A percentile compares a stretch with the other conserved stretches of the same genome.
Evolutionary conservation across 176 grass and related monocot genomes (phyloP).

Genomic region (Bolboschoenus planiculmis): DNA sequence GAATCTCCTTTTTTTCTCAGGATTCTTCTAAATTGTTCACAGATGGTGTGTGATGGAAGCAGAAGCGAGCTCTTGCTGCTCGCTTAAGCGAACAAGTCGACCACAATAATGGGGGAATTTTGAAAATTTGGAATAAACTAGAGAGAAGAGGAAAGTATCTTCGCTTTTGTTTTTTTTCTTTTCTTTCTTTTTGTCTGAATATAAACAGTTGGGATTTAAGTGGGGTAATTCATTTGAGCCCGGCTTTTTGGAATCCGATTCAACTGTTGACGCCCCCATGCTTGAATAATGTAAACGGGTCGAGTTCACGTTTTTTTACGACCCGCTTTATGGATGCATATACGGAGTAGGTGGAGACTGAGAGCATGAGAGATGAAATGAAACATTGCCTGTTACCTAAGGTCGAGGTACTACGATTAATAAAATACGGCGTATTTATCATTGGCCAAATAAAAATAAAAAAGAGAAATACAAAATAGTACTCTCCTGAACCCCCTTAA

Average conservation of each 20-base stretch:
- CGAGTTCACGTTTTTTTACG: not conserved
- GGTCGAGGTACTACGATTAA: not conserved
- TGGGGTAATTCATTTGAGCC: no score
- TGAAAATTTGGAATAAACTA: not conserved
- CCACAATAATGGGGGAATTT: not conserved
- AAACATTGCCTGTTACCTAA: not conserved
- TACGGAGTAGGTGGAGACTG: not conserved
- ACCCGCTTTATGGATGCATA: not conserved
- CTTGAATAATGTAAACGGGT: not conserved
- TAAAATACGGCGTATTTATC: no score
- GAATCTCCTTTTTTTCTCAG: not conserved
- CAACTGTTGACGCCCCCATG: not conserved
- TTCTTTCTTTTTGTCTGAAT: not conserved
- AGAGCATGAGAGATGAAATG: not conserved
- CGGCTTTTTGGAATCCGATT: not conserved
- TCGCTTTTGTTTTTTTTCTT: not conserved
- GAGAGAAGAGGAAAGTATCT: not conserved
- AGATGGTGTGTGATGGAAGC: not conserved
- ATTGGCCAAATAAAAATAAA: no score
- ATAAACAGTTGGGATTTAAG: not conserved
- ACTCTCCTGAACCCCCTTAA: no score
- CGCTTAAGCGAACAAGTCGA: not conserved
- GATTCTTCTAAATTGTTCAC: not conserved
- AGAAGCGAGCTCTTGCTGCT: not conserved
- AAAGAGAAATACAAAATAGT: no score